Evolutionary conservation across 2,329 filamentous ascomycete species (phyloP), one percentile per base, ranked within the genome.

Genomic region (Fusarium albosuccineum): DNA sequence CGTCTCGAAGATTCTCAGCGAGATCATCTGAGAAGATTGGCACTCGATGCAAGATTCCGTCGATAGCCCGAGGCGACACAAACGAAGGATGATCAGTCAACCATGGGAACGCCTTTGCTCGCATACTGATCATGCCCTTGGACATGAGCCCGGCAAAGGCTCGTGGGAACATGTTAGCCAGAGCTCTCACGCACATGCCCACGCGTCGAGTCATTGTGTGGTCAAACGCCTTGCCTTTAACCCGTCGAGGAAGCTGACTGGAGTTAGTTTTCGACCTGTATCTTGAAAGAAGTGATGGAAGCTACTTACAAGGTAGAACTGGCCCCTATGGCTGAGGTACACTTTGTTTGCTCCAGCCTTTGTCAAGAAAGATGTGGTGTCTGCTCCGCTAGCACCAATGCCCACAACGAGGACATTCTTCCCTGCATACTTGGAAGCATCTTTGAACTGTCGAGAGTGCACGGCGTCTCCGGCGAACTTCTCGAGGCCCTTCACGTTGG

Each of bases 361-460:
- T 63, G 29, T 74, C 68, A 50, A 77, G 65, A 57, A 83, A 52
- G 42, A 73, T 57, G 37, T 75, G 2, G 71, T 66, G 37, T 76
- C 74, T 1, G 69, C 69, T 13, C 72, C 74, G 2, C 79, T 82
- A 40, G 77, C 78, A 14, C 80, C 79, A n/a, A 82, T 69, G n/a
- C 82, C 83, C 6, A 85, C 74, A 0, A 85, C 75, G 6, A 85
- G 65, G 3, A 85, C 79, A n/a, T 75, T 82, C 69, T 83, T 81
- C 9, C 74, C 78, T 13, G 74, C 70, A 64, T 82, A 83, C 29
- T 67, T 67, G 7, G 63, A 57, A 2, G 70, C 62, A 66, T 71
- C 70, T 16, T 79, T 77, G 55, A 79, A 81, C 16, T 74, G 67
- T 17, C 79, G 74, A 0, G 79, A 78, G 64, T 85, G 83, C 3